Evolutionary conservation across 495 filamentous ascomycete species (phyloP).

Genomic region (Amniculicola lignicola): DNA sequence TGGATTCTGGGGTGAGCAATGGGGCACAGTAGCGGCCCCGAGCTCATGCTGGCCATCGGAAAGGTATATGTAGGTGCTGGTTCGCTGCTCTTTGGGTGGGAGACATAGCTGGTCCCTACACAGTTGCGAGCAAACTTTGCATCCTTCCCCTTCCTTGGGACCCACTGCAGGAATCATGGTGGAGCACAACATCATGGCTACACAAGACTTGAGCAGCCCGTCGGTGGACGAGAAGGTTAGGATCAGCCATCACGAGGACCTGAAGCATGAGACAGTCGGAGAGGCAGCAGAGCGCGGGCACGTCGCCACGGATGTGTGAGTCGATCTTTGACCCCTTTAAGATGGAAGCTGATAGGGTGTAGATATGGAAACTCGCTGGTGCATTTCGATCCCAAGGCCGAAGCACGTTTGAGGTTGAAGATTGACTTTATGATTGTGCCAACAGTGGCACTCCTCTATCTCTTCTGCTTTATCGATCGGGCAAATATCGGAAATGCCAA

Average conservation of each 20-base stretch:
- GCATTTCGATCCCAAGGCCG: constrained; percentile 57
- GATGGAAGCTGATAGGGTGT: background rate
- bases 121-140: too few species aligned
- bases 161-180: too few species aligned
- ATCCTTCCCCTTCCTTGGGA: too few species aligned
- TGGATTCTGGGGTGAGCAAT: too few species aligned
- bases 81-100: too few species aligned
- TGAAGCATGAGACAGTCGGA: constrained; percentile 40
- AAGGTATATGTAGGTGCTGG: too few species aligned
- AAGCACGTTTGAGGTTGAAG: constrained; percentile 49
- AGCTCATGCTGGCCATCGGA: too few species aligned
- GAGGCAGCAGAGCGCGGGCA: constrained; percentile 57
- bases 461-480: constrained; percentile 54
- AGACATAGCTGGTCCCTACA: too few species aligned
- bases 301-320: constrained; percentile 60
- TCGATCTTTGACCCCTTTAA: background rate
- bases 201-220: too few species aligned
- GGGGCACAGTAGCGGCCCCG: too few species aligned
- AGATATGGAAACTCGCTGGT: constrained; percentile 56
- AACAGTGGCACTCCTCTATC: constrained; percentile 49
- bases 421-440: constrained; percentile 51
- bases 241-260: constrained; percentile 15
- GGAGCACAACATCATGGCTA: too few species aligned
- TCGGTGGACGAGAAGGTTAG: constrained; percentile 8
- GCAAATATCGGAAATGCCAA: constrained; percentile 48